Evolutionary conservation across 2,329 filamentous ascomycete species (phyloP).

Genomic region (Penicillium janthinellum): DNA sequence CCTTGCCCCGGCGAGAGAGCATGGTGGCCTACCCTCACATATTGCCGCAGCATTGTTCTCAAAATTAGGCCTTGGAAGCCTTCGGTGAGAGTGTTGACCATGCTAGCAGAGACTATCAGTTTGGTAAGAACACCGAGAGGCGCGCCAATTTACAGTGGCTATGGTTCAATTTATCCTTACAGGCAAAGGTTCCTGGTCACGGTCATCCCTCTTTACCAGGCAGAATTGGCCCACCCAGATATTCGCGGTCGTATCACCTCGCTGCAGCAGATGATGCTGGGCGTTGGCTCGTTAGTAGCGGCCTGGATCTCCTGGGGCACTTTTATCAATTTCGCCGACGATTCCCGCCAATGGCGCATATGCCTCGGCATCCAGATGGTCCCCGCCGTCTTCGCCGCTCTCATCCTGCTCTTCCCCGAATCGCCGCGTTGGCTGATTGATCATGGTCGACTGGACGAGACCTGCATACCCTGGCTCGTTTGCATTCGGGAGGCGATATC

Average conservation of each 20-base stretch:
- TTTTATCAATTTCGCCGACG: slow-evolving; percentile 52
- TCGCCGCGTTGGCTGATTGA: slow-evolving; percentile 73
- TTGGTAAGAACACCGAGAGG: no score
- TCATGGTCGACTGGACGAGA: slow-evolving; percentile 63
- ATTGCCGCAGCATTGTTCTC: not conserved
- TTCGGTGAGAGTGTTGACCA: no score
- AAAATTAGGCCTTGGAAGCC: not conserved
- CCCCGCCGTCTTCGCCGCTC: slow-evolving; percentile 63
- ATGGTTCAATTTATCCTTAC: not conserved
- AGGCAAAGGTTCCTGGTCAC: slow-evolving; percentile 50
- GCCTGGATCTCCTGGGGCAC: slow-evolving; percentile 72
- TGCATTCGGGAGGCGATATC: slow-evolving; percentile 68
- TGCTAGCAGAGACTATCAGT: not conserved
- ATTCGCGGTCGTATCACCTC: slow-evolving; percentile 74
- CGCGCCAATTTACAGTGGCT: not conserved
- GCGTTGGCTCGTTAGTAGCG: slow-evolving; percentile 70
- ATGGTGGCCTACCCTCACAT: not conserved
- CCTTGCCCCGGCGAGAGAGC: not conserved
- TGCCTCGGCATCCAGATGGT: slow-evolving; percentile 68
- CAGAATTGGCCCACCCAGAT: slow-evolving; percentile 74
- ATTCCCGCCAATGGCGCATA: slow-evolving; percentile 61
- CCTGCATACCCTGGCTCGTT: slow-evolving; percentile 63
- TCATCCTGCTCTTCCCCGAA: slow-evolving; percentile 74
- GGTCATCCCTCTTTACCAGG: slow-evolving; percentile 75
- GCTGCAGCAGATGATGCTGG: slow-evolving; percentile 80